Evolutionary conservation across 352 stramenopile species (phyloP).

Genomic region (Pythium oligandrum): DNA sequence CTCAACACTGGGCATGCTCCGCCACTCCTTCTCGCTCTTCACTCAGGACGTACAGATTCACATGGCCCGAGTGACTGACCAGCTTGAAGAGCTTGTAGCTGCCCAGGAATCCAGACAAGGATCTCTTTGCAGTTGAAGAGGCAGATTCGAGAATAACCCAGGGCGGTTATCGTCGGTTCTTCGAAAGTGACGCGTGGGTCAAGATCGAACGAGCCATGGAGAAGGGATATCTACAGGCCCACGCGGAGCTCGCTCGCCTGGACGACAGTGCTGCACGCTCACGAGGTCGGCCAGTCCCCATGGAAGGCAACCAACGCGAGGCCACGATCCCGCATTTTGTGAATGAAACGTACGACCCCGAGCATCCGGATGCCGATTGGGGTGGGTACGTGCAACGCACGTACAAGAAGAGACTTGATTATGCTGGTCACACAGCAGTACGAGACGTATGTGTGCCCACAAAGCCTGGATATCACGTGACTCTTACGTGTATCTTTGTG

Average conservation of each 20-base stretch:
- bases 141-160: not conserved
- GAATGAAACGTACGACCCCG: conserved; percentile 65
- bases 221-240: conserved; percentile 33
- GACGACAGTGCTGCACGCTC: conserved; percentile 12
- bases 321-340: conserved; percentile 34
- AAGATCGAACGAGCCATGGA: too few species aligned
- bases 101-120: not conserved
- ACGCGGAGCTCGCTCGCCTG: conserved; percentile 32
- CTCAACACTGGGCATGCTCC: conserved; percentile 36
- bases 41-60: conserved; percentile 44
- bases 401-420: conserved; percentile 48
- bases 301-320: too few species aligned
- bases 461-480: not conserved
- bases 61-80: conserved; percentile 40
- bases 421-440: conserved; percentile 13
- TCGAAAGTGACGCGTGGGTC: too few species aligned
- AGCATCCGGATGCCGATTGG: conserved; percentile 73
- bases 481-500: not conserved
- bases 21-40: conserved; percentile 54
- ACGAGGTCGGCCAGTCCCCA: too few species aligned
- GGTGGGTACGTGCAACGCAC: conserved; percentile 55
- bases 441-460: conserved; percentile 32
- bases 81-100: conserved; percentile 27
- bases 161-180: not conserved
- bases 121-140: not conserved